Percentiles rank a stretch among this genome's conserved stretches.
Conservation (phyloP, 2,329 filamentous ascomycete species). For the Bretziella fagacearum region DNA sequence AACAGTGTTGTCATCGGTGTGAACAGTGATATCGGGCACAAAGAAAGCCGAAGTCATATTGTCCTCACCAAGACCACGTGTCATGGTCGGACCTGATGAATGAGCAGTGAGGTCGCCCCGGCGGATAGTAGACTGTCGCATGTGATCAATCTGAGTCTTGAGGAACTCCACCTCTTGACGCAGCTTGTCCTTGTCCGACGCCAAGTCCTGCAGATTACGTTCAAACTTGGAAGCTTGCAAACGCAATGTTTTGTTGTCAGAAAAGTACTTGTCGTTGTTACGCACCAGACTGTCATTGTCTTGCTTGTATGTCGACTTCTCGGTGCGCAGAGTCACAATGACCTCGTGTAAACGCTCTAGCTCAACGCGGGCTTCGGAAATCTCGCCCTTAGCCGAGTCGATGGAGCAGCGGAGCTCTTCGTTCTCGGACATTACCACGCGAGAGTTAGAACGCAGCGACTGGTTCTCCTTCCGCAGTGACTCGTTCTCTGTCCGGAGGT, state of each 20-base stretch:
- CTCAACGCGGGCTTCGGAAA: slow-evolving; percentile 26
- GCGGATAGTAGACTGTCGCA: slow-evolving; percentile 24
- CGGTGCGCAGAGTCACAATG: slow-evolving; percentile 24
- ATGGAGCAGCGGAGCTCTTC: slow-evolving; percentile 28
- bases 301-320: slow-evolving; percentile 30
- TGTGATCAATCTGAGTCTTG: slow-evolving; percentile 29
- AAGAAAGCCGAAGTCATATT: slow-evolving; percentile 44
- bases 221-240: slow-evolving; percentile 33
- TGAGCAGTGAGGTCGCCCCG: slow-evolving; percentile 18
- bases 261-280: slow-evolving; percentile 38
- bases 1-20: slow-evolving; percentile 25
- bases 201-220: slow-evolving; percentile 28
- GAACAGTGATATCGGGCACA: slow-evolving; percentile 40
- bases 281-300: slow-evolving; percentile 36
- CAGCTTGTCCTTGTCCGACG: slow-evolving; percentile 30
- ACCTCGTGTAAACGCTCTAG: slow-evolving; percentile 26
- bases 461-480: slow-evolving; percentile 29
- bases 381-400: slow-evolving; percentile 25
- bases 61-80: slow-evolving; percentile 23
- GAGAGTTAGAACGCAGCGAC: slow-evolving; percentile 27
- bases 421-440: slow-evolving; percentile 27
- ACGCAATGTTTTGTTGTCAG: slow-evolving; percentile 33
- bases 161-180: slow-evolving; percentile 31
- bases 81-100: slow-evolving; percentile 14
- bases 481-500: slow-evolving; percentile 27